Base-by-base conservation (phyloP, 129 eudicot species). In the Silybum marianum region DNA sequence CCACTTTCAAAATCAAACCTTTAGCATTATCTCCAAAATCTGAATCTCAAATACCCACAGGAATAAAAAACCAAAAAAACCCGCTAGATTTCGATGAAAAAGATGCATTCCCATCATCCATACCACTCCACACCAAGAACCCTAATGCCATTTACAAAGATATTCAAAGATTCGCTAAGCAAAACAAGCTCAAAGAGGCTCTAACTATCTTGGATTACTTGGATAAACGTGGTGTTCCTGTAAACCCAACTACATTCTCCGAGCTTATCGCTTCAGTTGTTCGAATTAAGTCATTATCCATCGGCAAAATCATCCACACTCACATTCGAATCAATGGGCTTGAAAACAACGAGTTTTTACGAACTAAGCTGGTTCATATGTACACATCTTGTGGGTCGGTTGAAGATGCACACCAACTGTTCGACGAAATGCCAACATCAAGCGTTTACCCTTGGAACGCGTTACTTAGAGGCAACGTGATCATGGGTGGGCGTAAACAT, bases 371-470 rank as follows among this genome's bases (percentile, higher is more conserved):
- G 40, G 97, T 95, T 22, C 71, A 84, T 0, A 89, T 95, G 99
- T 95, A 90, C 65, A 70, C 93, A 0, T 75, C 86, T 4, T 92
- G 96, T 84, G 94, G 90, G 75, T 88, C 90, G 0, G 48, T 82
- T 62, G 93, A 90, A 34, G 94, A 92, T 69, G 97, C 98, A 3
- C 79, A 78, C 75, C 87, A 58, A 34, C 73, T 92, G 91, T 95
- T 92, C 46, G 96, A 85, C 30, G 86, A 81, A 79, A 81, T 90
- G 88, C 86, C 83, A 39, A 84, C 68, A 2, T 73, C 79, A 67
- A 90, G 85, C 68, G 94, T 92, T 7, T 89, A 90, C 69, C 87
- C 97, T 0, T 95, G 99, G 99, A 95, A 95, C 73, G 97, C 99
- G 0, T 87, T 95, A 85, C 93, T 95, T 38, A 90, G 99, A 60